Conservation (phyloP, 768 basidiomycete genomes). For the Boletus sp. region DNA sequence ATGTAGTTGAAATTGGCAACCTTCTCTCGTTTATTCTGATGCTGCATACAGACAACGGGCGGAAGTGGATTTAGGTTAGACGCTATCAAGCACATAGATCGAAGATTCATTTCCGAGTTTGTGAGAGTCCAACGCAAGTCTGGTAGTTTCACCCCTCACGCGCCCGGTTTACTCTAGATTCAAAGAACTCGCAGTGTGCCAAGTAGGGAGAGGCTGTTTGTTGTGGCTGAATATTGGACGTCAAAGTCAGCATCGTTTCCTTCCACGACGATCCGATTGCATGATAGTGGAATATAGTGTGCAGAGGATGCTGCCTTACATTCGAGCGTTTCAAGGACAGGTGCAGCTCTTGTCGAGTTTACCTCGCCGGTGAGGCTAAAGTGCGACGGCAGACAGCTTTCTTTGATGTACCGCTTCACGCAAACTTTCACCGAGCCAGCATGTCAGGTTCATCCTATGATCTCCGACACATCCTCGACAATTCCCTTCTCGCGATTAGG, state of each 20-base stretch:
- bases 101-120: conserved; percentile 63
- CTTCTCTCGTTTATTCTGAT: neutral
- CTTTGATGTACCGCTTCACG: conserved; percentile 89
- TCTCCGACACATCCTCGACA: conserved; percentile 67
- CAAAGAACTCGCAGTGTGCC: conserved; percentile 45
- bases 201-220: conserved; percentile 54
- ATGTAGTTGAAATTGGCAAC: neutral
- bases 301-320: conserved; percentile 51
- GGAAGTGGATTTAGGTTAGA: conserved; percentile 81
- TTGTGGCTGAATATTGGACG: conserved; percentile 81
- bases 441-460: conserved; percentile 65
- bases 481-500: conserved; percentile 61
- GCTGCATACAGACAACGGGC: conserved; percentile 51
- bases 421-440: conserved; percentile 78
- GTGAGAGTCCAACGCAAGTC: conserved; percentile 37
- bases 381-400: conserved; percentile 61
- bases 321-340: conserved; percentile 61
- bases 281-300: conserved; percentile 33
- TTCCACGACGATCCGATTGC: neutral
- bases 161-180: conserved; percentile 38
- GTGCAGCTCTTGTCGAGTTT: conserved; percentile 34
- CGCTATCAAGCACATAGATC: conserved; percentile 88
- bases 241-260: conserved; percentile 45
- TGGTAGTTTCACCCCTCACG: neutral
- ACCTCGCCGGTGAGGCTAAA: neutral